These are phyloP conservation scores for Paecilomyces sp. DNA, from an alignment of 2,329 filamentous ascomycete species.

Conservation along the genomic window DNA sequence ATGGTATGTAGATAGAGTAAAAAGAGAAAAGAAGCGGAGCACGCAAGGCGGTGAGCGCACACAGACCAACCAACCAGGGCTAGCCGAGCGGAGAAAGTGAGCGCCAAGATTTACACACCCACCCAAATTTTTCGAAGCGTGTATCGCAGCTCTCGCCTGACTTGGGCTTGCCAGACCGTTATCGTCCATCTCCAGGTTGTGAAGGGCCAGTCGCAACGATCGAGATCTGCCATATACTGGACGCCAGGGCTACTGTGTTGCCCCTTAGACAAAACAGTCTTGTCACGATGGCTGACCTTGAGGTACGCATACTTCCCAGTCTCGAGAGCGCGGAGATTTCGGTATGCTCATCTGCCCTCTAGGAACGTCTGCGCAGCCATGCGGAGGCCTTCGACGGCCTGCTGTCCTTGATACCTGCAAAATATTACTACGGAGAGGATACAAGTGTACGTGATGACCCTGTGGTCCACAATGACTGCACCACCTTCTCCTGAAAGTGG, in stretches of 20 bases:
- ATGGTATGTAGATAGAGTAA: too few species aligned
- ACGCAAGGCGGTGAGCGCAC: conserved; percentile 14
- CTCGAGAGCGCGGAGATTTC: background rate
- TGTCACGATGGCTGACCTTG: conserved; percentile 29
- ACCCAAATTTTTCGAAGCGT: conserved; percentile 29
- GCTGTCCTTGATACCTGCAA: conserved; percentile 79
- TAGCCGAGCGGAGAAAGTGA: conserved; percentile 24
- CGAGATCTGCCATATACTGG: background rate
- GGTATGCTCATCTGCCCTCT: conserved; percentile 15
- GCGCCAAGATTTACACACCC: conserved; percentile 32
- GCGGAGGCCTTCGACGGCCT: conserved; percentile 79
- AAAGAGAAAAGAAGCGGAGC: background rate
- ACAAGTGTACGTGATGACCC: conserved; percentile 58
- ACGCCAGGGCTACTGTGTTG: background rate
- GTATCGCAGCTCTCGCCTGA: conserved; percentile 16
- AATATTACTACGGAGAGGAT: conserved; percentile 84
- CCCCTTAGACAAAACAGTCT: background rate
- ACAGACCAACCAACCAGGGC: background rate
- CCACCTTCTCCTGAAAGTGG: conserved; percentile 1
- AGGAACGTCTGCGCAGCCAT: conserved; percentile 45
- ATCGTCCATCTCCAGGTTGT: conserved; percentile 1
- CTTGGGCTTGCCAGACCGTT: background rate
- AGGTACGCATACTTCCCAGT: conserved; percentile 21
- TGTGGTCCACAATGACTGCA: background rate
- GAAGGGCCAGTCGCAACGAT: background rate